A percentile compares a stretch with the other conserved stretches of the same genome.
These are phyloP conservation scores for Eruca vesicaria DNA, from an alignment of 441 rosid species.

Conservation along the genomic window DNA sequence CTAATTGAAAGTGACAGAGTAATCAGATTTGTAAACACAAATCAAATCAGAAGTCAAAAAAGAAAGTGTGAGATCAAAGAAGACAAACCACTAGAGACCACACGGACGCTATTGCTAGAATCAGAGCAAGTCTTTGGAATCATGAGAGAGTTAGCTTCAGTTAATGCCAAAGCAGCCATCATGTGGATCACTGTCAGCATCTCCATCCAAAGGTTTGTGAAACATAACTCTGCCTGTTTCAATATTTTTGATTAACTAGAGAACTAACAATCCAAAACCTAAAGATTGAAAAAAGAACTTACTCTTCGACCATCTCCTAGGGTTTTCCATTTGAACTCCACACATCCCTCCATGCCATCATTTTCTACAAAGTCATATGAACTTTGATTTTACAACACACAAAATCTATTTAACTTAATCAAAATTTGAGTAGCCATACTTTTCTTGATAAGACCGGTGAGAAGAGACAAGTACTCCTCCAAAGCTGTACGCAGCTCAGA, in stretches of 20 bases:
- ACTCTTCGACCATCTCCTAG: constrained; percentile 62
- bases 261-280: background rate
- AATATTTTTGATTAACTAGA: background rate
- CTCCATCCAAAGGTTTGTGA: constrained; percentile 73
- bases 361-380: constrained; percentile 5
- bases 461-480: background rate
- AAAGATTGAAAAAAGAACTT: constrained; percentile 11
- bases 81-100: constrained; percentile 65
- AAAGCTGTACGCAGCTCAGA: background rate
- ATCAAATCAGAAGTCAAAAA: background rate
- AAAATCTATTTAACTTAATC: background rate
- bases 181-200: constrained; percentile 62
- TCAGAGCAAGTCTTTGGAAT: constrained; percentile 67
- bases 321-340: constrained; percentile 78
- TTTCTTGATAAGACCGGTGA: constrained; percentile 30
- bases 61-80: background rate
- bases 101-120: constrained; percentile 48
- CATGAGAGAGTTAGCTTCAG: constrained; percentile 72
- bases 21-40: background rate
- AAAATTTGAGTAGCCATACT: constrained; percentile 35
- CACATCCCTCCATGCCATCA: constrained; percentile 55
- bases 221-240: constrained; percentile 51
- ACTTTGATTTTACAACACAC: background rate
- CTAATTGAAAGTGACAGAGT: constrained; percentile 32
- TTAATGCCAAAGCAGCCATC: constrained; percentile 77